These are phyloP conservation scores for Neopestalotiopsis clavispora DNA, from an alignment of 2,329 filamentous ascomycete genomes.

Conservation along the genomic window DNA sequence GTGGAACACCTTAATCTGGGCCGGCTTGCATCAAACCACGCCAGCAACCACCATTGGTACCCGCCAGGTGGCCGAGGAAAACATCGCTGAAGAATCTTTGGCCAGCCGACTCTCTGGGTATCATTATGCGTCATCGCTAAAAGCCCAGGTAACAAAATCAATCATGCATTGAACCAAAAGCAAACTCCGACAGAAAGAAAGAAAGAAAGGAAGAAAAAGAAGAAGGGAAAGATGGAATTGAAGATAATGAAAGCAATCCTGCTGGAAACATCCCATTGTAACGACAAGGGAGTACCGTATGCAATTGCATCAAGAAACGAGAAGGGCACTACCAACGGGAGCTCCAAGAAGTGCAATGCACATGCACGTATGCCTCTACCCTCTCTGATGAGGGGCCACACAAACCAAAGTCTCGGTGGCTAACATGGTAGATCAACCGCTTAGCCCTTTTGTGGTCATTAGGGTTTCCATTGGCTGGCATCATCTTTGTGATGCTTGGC, in stretches of 20 bases:
- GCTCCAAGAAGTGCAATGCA: too few species aligned
- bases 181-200: not conserved
- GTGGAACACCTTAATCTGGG: not conserved
- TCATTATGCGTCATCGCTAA: constrained; percentile 18
- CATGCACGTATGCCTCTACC: too few species aligned
- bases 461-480: too few species aligned
- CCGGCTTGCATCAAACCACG: not conserved
- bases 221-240: not conserved
- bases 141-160: not conserved
- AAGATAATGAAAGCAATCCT: not conserved
- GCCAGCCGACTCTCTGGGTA: constrained; percentile 8
- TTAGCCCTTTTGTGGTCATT: too few species aligned
- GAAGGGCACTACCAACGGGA: too few species aligned
- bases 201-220: not conserved
- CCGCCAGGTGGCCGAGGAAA: not conserved
- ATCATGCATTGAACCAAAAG: too few species aligned
- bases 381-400: too few species aligned
- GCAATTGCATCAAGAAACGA: not conserved
- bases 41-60: not conserved
- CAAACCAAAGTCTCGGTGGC: too few species aligned
- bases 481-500: too few species aligned
- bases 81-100: not conserved
- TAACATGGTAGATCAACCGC: too few species aligned
- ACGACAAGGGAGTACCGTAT: not conserved
- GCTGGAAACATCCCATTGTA: not conserved